phyloP scores from a whole-genome alignment of 2,329 filamentous ascomycete genomes.

The Pseudogymnoascus sp. region DNA sequence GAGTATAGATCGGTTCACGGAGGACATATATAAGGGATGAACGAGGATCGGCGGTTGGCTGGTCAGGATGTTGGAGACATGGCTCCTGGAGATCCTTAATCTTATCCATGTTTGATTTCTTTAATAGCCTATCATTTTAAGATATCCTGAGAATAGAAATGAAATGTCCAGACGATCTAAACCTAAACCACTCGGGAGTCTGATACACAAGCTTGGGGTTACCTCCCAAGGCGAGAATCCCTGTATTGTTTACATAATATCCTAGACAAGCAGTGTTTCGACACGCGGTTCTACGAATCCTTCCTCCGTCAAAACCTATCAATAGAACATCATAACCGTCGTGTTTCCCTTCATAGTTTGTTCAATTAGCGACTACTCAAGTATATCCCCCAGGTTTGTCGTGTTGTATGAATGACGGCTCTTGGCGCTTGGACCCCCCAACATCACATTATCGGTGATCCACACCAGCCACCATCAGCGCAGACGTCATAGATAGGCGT shows the following conservation, averaged over 20 bases:
- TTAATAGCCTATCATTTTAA: not conserved
- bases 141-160: slow-evolving; percentile 1
- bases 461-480: not conserved
- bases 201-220: not conserved
- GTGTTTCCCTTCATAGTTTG: not conserved
- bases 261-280: not conserved
- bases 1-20: not conserved
- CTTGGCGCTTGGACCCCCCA: not conserved
- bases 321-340: not conserved
- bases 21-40: slow-evolving; percentile 4
- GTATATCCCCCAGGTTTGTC: not conserved
- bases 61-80: not conserved
- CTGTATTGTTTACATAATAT: slow-evolving; percentile 5
- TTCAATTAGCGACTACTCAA: not conserved
- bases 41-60: not conserved
- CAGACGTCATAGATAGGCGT: slow-evolving; percentile 7
- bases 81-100: not conserved
- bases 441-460: slow-evolving; percentile 4
- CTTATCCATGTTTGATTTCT: not conserved
- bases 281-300: not conserved
- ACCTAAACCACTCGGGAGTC: not conserved
- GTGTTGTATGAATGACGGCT: not conserved
- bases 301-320: not conserved
- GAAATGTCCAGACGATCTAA: not conserved
- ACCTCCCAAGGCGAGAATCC: not conserved